A percentile compares a stretch with the other conserved stretches of the same genome.
Conservation (phyloP, 345 rosid species). For the Syzygium oleosum region DNA sequence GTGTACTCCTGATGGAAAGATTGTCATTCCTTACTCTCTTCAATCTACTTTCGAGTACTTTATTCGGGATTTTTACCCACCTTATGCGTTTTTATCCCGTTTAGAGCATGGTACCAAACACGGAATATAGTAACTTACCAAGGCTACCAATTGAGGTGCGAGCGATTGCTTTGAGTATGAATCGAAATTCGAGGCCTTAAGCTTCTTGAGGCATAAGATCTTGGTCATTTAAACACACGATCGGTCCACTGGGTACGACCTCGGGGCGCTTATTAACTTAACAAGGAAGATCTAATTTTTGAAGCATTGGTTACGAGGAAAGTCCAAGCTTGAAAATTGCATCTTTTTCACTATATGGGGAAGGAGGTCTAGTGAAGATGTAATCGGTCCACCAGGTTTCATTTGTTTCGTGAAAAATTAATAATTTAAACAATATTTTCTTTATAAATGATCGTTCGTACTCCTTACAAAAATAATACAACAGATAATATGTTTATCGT, state of each 20-base stretch:
- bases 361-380: not conserved
- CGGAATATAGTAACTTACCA: not conserved
- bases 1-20: too few relatives aligned
- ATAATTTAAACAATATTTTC: not conserved
- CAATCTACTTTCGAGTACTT: not conserved
- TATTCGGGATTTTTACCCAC: not conserved
- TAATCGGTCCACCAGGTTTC: accelerated
- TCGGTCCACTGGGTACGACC: not conserved
- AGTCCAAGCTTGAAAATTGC: not conserved
- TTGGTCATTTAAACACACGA: too few relatives aligned
- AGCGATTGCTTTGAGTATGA: not conserved
- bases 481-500: too few relatives aligned
- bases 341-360: not conserved
- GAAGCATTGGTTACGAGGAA: not conserved
- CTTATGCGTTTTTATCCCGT: not conserved
- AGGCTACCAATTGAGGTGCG: not conserved
- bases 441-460: not conserved
- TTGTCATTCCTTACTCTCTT: too few relatives aligned
- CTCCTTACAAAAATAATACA: not conserved
- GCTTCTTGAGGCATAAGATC: not conserved
- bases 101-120: accelerated
- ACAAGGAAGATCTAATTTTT: not conserved
- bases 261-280: not conserved
- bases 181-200: not conserved
- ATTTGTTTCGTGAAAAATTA: not conserved